Evolutionary conservation across 257 asterid species (phyloP).

Genomic region (Orobanche coerulescens): DNA sequence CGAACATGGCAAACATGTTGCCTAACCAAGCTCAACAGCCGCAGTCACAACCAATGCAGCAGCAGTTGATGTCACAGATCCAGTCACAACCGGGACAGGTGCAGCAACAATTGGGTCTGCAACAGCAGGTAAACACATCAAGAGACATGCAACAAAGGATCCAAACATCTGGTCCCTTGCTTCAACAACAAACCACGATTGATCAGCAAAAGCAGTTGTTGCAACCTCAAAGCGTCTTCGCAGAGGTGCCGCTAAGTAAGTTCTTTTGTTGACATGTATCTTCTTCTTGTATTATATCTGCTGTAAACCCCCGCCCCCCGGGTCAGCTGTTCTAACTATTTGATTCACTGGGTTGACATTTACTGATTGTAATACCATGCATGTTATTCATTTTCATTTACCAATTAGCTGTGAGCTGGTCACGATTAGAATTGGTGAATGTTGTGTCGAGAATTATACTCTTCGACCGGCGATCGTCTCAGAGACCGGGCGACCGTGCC

Average conservation of each 20-base stretch:
- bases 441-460: too few species aligned
- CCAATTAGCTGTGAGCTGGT: constrained; percentile 13
- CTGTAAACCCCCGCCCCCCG: not conserved
- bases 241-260: constrained; percentile 77
- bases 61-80: constrained; percentile 76
- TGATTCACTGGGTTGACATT: not conserved
- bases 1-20: constrained; percentile 43
- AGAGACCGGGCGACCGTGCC: too few species aligned
- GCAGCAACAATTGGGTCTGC: constrained; percentile 76
- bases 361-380: constrained; percentile 1
- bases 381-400: not conserved
- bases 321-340: not conserved
- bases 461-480: too few species aligned
- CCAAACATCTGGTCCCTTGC: constrained; percentile 64
- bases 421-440: not conserved
- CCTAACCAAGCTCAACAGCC: constrained; percentile 70
- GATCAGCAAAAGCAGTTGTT: constrained; percentile 78
- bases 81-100: constrained; percentile 79
- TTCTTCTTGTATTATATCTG: not conserved
- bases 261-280: constrained; percentile 13
- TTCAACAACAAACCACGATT: constrained; percentile 58
- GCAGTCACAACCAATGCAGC: constrained; percentile 68
- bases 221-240: constrained; percentile 65
- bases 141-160: constrained; percentile 84
- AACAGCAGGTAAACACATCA: constrained; percentile 52